phyloP scores from a whole-genome alignment of 164 flowering plant species.

The grape (Vitis vinifera) region DNA sequence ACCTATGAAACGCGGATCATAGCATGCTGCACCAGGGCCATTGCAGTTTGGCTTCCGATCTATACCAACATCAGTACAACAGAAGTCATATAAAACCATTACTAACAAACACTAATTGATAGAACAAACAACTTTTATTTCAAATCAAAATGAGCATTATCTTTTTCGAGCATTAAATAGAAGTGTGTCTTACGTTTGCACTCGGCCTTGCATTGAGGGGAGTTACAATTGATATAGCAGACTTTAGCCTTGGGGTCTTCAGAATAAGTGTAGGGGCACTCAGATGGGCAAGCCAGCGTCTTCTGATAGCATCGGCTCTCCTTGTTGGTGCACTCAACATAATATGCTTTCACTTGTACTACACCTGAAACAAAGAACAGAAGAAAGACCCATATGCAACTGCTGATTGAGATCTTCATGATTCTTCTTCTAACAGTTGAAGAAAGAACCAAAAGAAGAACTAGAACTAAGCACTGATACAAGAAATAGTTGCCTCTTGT shows the following conservation, averaged over 20 bases:
- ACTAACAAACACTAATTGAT: too few species aligned
- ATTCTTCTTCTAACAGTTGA: background rate
- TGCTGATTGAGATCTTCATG: conserved; percentile 1
- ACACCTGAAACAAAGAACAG: conserved; percentile 5
- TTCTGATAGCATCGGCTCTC: conserved; percentile 27
- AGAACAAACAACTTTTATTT: too few species aligned
- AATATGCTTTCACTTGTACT: background rate
- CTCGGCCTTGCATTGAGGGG: conserved; percentile 40
- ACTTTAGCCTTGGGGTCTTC: conserved; percentile 23
- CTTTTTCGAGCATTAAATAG: too few species aligned
- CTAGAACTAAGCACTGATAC: too few species aligned
- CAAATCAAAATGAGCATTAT: too few species aligned
- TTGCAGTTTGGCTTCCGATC: conserved; percentile 65
- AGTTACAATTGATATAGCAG: conserved; percentile 33
- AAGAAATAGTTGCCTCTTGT: too few species aligned
- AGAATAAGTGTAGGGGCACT: conserved; percentile 31
- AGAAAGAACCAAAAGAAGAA: too few species aligned
- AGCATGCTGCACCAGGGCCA: conserved; percentile 67
- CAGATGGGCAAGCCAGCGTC: conserved; percentile 26
- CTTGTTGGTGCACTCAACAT: background rate
- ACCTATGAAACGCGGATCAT: conserved; percentile 75
- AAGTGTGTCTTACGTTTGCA: conserved; percentile 27
- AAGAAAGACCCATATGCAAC: background rate
- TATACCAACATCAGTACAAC: conserved; percentile 1
- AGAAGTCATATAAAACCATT: too few species aligned